Base-by-base conservation (phyloP, 495 filamentous ascomycete genomes). In the Alectoria sarmentosa region DNA sequence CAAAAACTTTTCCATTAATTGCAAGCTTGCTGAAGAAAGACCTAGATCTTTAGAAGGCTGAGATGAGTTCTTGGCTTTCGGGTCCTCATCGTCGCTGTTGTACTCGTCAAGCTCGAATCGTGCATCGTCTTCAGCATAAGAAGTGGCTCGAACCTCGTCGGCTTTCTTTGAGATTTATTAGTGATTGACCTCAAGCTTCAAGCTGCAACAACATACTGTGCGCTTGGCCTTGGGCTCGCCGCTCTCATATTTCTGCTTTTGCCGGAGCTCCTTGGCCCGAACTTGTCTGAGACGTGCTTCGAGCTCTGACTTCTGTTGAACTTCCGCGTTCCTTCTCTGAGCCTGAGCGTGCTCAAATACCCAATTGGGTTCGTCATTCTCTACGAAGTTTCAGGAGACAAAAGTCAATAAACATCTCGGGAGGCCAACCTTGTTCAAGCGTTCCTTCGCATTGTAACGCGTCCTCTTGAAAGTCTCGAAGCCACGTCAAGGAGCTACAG, bases 401-500 rank as follows among this genome's bases (percentile, higher is more conserved):
- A 63, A 15, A 44, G 9, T 60, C 36, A 56, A 44, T 41, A 17
- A 14, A 30, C 9, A 36, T 10, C 55, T 61, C n/a, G 65, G 8
- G 48, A 58, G 30, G 13, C 63, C 73, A 68, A 67, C 79, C 77
- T 69, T 65, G 69, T 67, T 65, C 75, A 66, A 38, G 74, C 63
- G 26, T 70, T 17, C 79, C 63, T 7, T 74, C 66, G 60, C 85
- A 79, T 58, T 90, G 84, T 64, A 92, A 86, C 0, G 67, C 76
- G 64, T 80, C 80, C 41, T 84, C 83, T 75, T 96, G 93, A 75
- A 91, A 84, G 67, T 91, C 85, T 55, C 94, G 88, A 13, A 98
- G 79, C 95, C 94, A 98, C 2, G 94, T 97, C 67, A 98, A 76
- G 41, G 94, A 85, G 60, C 86, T 88, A 76, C 94, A 98, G 67